A percentile compares a stretch with the other conserved stretches of the same genome.
Conservation (phyloP, 1,139 yeast species). For the Kodamaea arcana region DNA sequence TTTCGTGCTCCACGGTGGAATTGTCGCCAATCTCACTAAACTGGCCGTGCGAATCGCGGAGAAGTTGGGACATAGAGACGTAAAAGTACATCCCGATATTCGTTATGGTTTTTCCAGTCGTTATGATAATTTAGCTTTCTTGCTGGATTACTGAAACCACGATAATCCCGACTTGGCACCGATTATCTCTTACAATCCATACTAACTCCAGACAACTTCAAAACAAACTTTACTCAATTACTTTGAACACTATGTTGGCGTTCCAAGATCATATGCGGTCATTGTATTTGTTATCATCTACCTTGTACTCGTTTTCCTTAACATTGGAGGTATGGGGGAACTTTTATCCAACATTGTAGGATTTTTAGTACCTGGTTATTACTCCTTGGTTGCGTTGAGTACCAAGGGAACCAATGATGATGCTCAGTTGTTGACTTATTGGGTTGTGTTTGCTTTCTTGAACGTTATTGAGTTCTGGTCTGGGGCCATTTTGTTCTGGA, state of each 20-base stretch:
- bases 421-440: slow-evolving; percentile 83
- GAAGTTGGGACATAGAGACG: too few relatives aligned
- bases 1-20: too few relatives aligned
- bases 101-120: too few relatives aligned
- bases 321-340: slow-evolving; percentile 92
- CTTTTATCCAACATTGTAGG: slow-evolving; percentile 90
- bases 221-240: slow-evolving; percentile 42
- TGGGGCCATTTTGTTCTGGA: slow-evolving; percentile 83
- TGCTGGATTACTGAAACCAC: too few relatives aligned
- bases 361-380: slow-evolving; percentile 85
- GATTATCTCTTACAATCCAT: too few relatives aligned
- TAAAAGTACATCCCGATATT: too few relatives aligned
- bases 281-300: slow-evolving; percentile 62
- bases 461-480: slow-evolving; percentile 96
- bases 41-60: too few relatives aligned
- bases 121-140: too few relatives aligned
- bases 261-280: slow-evolving; percentile 87
- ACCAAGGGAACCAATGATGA: slow-evolving; percentile 68
- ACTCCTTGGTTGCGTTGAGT: slow-evolving; percentile 79
- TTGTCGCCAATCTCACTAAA: too few relatives aligned
- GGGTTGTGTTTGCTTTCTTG: slow-evolving; percentile 94
- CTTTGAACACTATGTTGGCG: slow-evolving; percentile 62
- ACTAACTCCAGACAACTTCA: slow-evolving; percentile 32
- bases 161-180: too few relatives aligned
- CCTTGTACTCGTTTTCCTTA: slow-evolving; percentile 74